A percentile compares a stretch with the other conserved stretches of the same genome.
Conservation (phyloP, 371 early-diverging fungal genomes). For the Mortierella polycephala region DNA sequence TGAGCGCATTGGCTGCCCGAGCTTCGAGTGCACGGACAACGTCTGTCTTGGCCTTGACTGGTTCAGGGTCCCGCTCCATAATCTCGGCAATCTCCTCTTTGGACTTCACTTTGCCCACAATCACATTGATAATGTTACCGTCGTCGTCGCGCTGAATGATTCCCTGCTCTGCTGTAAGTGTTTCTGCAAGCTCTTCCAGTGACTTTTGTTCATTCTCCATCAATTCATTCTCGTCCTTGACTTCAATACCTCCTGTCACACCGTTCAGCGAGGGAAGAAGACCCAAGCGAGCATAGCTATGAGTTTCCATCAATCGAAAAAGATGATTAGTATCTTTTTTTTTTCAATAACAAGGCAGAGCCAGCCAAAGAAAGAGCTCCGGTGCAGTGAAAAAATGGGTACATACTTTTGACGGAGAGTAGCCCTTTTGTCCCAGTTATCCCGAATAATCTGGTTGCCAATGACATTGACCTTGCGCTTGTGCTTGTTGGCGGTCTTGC, state of each 20-base stretch:
- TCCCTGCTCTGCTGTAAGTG: conserved; percentile 76
- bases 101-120: conserved; percentile 67
- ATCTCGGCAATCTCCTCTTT: conserved; percentile 63
- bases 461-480: conserved; percentile 61
- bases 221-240: conserved; percentile 46
- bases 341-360: not conserved
- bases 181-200: conserved; percentile 55
- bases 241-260: conserved; percentile 71
- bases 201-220: conserved; percentile 54
- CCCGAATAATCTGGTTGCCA: conserved; percentile 70
- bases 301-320: not conserved
- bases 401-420: conserved; percentile 81
- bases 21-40: conserved; percentile 70
- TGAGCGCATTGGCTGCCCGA: conserved; percentile 64
- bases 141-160: conserved; percentile 85
- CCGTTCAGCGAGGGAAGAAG: conserved; percentile 84
- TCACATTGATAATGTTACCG: conserved; percentile 82
- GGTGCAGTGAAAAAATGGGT: not conserved
- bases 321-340: not conserved
- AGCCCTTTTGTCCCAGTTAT: conserved; percentile 80
- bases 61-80: conserved; percentile 62
- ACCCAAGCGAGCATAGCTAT: conserved; percentile 76
- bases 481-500: conserved; percentile 66
- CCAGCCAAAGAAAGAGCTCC: not conserved
- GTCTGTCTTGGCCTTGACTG: conserved; percentile 72